Conservation (phyloP, 2,329 filamentous ascomycete genomes). For the Colletotrichum theobromicola region DNA sequence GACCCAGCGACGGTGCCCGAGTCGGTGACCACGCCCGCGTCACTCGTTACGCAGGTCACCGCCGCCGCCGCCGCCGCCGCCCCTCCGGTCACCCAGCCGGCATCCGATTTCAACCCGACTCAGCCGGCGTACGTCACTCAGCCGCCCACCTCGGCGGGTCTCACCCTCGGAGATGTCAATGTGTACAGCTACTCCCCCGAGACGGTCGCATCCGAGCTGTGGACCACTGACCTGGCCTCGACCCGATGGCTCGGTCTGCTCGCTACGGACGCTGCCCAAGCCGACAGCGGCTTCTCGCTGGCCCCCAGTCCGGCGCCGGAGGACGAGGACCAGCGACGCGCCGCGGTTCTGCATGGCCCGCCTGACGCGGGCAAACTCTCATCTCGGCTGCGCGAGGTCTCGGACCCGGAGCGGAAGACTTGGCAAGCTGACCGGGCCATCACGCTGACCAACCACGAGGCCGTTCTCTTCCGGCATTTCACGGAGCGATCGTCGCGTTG, state of each 20-base stretch:
- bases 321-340: background rate
- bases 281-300: slow-evolving; percentile 33
- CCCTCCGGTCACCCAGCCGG: background rate
- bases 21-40: background rate
- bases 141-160: background rate
- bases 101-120: background rate
- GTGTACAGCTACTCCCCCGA: slow-evolving; percentile 27
- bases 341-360: background rate
- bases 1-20: background rate
- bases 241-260: slow-evolving; percentile 35
- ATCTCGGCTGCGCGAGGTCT: slow-evolving; percentile 3
- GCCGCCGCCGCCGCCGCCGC: background rate
- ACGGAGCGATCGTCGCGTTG: slow-evolving; percentile 25
- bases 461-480: slow-evolving; percentile 32
- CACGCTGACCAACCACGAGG: slow-evolving; percentile 27
- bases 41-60: background rate
- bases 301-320: slow-evolving; percentile 24
- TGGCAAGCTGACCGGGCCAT: slow-evolving; percentile 31
- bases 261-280: slow-evolving; percentile 34
- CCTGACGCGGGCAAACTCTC: background rate
- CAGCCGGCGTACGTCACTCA: background rate
- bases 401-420: slow-evolving; percentile 26
- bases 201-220: slow-evolving; percentile 30
- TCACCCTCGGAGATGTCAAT: slow-evolving; percentile 9
- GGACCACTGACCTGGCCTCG: slow-evolving; percentile 33